Evolutionary conservation across 768 basidiomycete species (phyloP).

Genomic region (Boletus sp.): DNA sequence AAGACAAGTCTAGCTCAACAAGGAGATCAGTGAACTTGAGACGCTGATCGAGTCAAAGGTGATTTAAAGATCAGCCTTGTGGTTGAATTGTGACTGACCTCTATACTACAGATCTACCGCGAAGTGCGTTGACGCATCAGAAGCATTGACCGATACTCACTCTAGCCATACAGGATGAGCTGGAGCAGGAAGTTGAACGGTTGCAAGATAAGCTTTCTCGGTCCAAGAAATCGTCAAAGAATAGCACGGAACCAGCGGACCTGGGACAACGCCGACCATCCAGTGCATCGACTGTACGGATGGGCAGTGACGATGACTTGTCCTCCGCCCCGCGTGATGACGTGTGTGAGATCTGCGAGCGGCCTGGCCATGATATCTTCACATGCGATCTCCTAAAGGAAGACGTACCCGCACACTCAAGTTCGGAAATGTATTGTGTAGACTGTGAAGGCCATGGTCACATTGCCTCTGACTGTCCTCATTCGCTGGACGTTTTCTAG

Average conservation of each 20-base stretch:
- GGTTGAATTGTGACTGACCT: conserved; percentile 3
- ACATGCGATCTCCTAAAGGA: conserved; percentile 73
- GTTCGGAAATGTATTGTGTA: conserved; percentile 59
- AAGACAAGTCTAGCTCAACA: conserved; percentile 59
- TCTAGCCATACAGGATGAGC: conserved; percentile 58
- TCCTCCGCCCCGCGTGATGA: conserved; percentile 31
- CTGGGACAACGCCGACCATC: conserved; percentile 22
- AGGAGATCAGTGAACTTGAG: conserved; percentile 91
- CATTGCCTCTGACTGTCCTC: conserved; percentile 71
- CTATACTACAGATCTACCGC: conserved; percentile 64
- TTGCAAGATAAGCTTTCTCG: conserved; percentile 67
- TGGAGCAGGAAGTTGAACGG: conserved; percentile 79
- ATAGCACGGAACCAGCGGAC: conserved; percentile 38
- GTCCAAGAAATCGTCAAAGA: conserved; percentile 53
- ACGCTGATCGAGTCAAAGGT: conserved; percentile 93
- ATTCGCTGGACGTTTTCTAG: conserved; percentile 85
- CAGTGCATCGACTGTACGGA: conserved; percentile 22
- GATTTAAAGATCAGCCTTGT: conserved; percentile 2
- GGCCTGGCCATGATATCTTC: conserved; percentile 83
- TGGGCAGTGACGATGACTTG: conserved; percentile 23
- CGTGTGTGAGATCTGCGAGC: conserved; percentile 85
- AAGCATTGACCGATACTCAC: conserved; percentile 9
- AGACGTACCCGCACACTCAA: conserved; percentile 34
- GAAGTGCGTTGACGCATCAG: conserved; percentile 45
- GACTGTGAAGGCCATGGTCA: conserved; percentile 86